Evolutionary conservation across 1,284 basidiomycete species (phyloP), one percentile per base, ranked within the genome.

Genomic region (Cutaneotrichosporon curvatum): DNA sequence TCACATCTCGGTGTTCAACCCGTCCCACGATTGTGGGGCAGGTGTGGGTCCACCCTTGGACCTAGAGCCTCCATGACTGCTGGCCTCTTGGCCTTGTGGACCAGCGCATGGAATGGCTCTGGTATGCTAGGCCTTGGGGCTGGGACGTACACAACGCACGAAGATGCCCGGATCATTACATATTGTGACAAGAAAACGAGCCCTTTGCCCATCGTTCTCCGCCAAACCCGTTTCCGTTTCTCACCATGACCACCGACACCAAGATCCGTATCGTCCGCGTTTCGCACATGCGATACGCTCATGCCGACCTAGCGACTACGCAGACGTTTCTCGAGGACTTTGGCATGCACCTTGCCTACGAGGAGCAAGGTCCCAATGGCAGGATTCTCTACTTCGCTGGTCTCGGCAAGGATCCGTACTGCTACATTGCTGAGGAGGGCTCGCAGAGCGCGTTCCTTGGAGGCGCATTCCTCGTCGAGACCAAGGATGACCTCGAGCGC

Each of bases 301-400:
- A 57, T 37, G 45, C 35, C 16, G 53, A 60, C 41, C 34, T 60
- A n/a, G 47, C 47, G 4, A 45, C 18, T 7, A 36, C 56, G 4
- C 28, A 40, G 21, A 23, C 41, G 21, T 60, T 60, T 43, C 47
- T 60, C 5, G 47, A 51, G 42, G 58, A 60, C 49, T 60, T 60
- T 41, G 58, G 58, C 28, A 45, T 58, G 40, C 42, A 32, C 21
- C 33, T 57, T 2, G 50, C 50, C 0, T 44, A 48, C 35, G 28
- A 30, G 3, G 50, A 55, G 30, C 25, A 28, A 12, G 25, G 25
- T 12, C 15, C 47, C 30, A 41, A 37, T 15, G 53, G 46, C 25
- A 42, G 49, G 37, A 49, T 31, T n/a, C 40, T 53, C 15, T 60
- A 55, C 38, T 58, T 55, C 44, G 47, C 49, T 2, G 58, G 56